phyloP scores from a whole-genome alignment of 306 rosid genomes.

The Cicer pinnatifidum region DNA sequence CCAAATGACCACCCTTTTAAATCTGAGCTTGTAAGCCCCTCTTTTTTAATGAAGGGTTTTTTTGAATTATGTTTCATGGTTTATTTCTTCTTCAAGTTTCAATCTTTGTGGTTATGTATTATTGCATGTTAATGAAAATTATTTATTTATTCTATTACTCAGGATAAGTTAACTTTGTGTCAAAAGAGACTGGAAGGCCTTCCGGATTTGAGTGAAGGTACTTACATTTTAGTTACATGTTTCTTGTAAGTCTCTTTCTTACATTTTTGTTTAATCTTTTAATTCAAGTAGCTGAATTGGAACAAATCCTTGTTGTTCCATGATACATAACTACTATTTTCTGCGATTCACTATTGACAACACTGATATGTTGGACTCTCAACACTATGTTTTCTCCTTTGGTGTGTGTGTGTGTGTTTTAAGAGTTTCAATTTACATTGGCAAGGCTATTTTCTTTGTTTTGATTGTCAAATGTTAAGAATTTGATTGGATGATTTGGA shows the following conservation, averaged over 20 bases:
- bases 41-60: constrained; percentile 7
- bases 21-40: constrained; percentile 75
- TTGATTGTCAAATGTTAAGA: constrained; percentile 11
- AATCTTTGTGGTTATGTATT: constrained; percentile 25
- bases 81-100: constrained; percentile 26
- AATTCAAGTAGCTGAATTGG: too few species aligned
- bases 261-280: neutral
- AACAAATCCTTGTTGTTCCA: too few species aligned
- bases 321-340: too few species aligned
- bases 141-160: constrained; percentile 17
- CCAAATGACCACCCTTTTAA: constrained; percentile 74
- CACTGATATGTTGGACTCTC: neutral
- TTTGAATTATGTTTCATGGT: constrained; percentile 19
- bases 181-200: constrained; percentile 65
- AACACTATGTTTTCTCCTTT: neutral
- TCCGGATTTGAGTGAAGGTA: constrained; percentile 73
- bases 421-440: constrained; percentile 32
- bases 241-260: neutral
- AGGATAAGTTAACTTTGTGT: constrained; percentile 76
- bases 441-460: constrained; percentile 26
- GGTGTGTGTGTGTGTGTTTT: neutral
- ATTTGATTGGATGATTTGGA: constrained; percentile 39
- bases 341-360: too few species aligned
- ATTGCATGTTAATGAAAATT: constrained; percentile 5
- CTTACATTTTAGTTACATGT: constrained; percentile 16